These are phyloP conservation scores for Amanita pseudoporphyria DNA, from an alignment of 768 basidiomycete species.

Conservation along the genomic window DNA sequence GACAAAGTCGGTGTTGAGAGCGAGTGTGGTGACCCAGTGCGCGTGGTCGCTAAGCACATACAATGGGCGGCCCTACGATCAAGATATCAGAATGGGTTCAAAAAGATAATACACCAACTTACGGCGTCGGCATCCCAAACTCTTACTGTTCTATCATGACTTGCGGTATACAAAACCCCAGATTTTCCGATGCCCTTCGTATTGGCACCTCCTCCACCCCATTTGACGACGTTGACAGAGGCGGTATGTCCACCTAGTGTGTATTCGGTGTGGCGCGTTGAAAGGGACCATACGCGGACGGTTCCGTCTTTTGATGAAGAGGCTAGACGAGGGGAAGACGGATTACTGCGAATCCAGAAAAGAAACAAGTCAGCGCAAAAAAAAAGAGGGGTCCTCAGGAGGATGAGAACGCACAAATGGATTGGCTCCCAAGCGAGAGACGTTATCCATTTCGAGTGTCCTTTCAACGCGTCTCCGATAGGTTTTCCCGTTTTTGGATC, in stretches of 20 bases:
- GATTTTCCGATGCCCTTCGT: not conserved
- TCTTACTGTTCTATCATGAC: conserved; percentile 88
- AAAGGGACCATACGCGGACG: conserved; percentile 87
- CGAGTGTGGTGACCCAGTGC: conserved; percentile 97
- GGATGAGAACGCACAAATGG: conserved; percentile 54
- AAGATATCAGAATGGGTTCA: not conserved
- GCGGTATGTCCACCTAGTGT: conserved; percentile 90
- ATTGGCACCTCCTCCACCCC: conserved; percentile 76
- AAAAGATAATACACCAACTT: conserved; percentile 13
- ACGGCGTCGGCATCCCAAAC: conserved; percentile 87
- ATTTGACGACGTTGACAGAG: conserved; percentile 89
- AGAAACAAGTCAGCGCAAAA: no score
- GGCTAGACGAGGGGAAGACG: conserved; percentile 72
- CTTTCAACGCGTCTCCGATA: conserved; percentile 80
- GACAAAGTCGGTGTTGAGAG: conserved; percentile 92
- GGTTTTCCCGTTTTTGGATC: conserved; percentile 87
- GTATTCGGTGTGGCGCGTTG: conserved; percentile 64
- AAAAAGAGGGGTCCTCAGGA: no score
- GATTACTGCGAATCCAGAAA: conserved; percentile 42
- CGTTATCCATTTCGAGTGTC: conserved; percentile 95
- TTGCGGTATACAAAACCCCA: conserved; percentile 89
- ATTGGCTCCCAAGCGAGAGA: conserved; percentile 95
- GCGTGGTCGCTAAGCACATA: conserved; percentile 91
- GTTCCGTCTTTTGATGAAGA: conserved; percentile 96
- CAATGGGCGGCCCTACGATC: conserved; percentile 63